These are phyloP conservation scores for Ciborinia camelliae DNA, from an alignment of 2,329 filamentous ascomycete genomes.

Conservation along the genomic window DNA sequence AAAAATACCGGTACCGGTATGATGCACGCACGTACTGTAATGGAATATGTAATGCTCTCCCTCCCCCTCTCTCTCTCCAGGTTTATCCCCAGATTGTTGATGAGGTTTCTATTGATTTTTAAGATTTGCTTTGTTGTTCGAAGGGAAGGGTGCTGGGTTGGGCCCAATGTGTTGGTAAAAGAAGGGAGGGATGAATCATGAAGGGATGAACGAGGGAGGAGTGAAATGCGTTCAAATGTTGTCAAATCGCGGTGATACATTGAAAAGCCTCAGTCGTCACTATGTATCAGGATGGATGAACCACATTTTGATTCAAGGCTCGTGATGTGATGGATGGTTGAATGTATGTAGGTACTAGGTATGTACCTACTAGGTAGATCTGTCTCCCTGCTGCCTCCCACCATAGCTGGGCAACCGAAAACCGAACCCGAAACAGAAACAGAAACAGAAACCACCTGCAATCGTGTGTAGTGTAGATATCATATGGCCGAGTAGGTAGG, in stretches of 20 bases:
- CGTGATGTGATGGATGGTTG: constrained; percentile 2
- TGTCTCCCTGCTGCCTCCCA: not conserved
- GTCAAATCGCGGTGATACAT: not conserved
- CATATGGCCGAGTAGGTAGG: not conserved
- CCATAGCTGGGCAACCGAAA: not conserved
- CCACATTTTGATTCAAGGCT: not conserved
- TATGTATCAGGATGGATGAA: not conserved
- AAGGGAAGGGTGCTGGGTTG: no score
- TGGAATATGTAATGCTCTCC: no score
- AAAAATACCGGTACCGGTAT: no score
- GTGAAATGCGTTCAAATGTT: not conserved
- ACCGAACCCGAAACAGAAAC: not conserved
- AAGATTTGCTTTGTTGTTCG: not conserved
- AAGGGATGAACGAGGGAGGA: not conserved
- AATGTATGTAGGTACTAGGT: no score
- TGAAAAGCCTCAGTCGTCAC: not conserved
- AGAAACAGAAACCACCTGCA: not conserved
- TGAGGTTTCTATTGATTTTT: not conserved
- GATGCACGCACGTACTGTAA: not conserved
- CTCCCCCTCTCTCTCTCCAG: not conserved
- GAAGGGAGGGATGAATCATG: constrained; percentile 1
- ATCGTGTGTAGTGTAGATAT: not conserved
- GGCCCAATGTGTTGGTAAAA: not conserved
- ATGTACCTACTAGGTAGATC: no score
- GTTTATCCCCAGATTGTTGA: constrained; percentile 7